Evolutionary conservation across 2,329 filamentous ascomycete species (phyloP), one percentile per base, ranked within the genome.

Genomic region (Alternaria triticimaculans): DNA sequence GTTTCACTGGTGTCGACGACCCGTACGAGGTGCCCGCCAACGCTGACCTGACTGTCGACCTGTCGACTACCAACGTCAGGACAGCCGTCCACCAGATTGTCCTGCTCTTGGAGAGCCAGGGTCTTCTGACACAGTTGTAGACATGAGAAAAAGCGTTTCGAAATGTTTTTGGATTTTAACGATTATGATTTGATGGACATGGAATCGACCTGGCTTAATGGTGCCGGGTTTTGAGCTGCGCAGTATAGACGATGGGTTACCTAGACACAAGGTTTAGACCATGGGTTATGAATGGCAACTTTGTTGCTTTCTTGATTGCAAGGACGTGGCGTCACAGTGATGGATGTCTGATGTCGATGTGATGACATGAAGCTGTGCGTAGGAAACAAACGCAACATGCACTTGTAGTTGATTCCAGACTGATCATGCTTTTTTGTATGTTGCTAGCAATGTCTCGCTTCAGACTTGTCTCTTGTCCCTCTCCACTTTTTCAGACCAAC

Each of bases 11-110:
- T 76, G 94, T 99, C 61, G 95, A 98, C 79, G 95, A 98, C 84
- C 94, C 96, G 53, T 99, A 99, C 79, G 96, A 99, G 89, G 79
- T 82, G 21, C 96, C 96, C 10, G 76, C 83, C 71, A 94, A 95
- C 83, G 88, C 94, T 30, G 90, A 98, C 80, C 85, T 99, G 69
- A 88, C 89, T 6, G 95, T 98, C 43, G 92, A 98, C 81, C 81
- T 91, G 60, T 90, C 92, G 83, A 96, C 91, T 87, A 93, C 92
- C 82, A 92, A 89, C 70, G 94, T 98, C 51, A 88, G 96, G 77
- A 96, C 92, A 64, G 95, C 95, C 66, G 96, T 99, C 57, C 96
- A 99, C 85, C 92, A 98, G 87, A 98, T 99, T 76, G 88, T 99
- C 68, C 86, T 99, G 76, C 83, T 97, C 83, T 86, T 99, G 63